Conservation (phyloP, 73 alveolate genomes). For the Paramecium pentaurelia region DNA sequence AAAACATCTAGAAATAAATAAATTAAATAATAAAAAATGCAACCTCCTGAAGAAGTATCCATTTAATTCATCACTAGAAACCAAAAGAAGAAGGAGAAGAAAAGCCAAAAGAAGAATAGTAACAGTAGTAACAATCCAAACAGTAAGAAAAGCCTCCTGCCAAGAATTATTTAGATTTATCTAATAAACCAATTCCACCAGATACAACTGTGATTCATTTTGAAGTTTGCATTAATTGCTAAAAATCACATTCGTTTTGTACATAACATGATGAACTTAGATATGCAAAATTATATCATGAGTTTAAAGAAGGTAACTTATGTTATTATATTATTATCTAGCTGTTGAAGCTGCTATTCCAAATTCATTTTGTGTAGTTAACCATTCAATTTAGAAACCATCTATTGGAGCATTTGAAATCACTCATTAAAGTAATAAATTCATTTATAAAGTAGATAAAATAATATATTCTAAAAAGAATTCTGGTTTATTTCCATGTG, state of each 20-base stretch:
- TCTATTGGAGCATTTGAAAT: constrained; percentile 36
- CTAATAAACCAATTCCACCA: neutral
- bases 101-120: neutral
- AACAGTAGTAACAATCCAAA: neutral
- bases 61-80: neutral
- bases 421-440: neutral
- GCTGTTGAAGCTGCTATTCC: constrained; percentile 38
- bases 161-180: neutral
- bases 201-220: neutral
- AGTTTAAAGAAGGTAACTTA: neutral
- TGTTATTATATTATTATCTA: neutral
- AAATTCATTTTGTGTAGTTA: constrained; percentile 11
- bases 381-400: neutral
- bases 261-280: constrained; percentile 22
- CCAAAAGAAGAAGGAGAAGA: neutral
- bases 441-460: neutral
- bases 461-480: constrained; percentile 31
- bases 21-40: constrained; percentile 7
- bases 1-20: neutral
- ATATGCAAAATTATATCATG: constrained; percentile 31
- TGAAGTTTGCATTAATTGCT: constrained; percentile 12
- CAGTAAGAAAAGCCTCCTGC: constrained; percentile 18
- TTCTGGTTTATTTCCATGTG: constrained; percentile 18
- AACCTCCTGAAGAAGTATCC: constrained; percentile 3
- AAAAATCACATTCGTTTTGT: neutral